Evolutionary conservation across 495 filamentous ascomycete genomes (phyloP), one percentile per base, ranked within the genome.

Genomic region (Tuber indicum): DNA sequence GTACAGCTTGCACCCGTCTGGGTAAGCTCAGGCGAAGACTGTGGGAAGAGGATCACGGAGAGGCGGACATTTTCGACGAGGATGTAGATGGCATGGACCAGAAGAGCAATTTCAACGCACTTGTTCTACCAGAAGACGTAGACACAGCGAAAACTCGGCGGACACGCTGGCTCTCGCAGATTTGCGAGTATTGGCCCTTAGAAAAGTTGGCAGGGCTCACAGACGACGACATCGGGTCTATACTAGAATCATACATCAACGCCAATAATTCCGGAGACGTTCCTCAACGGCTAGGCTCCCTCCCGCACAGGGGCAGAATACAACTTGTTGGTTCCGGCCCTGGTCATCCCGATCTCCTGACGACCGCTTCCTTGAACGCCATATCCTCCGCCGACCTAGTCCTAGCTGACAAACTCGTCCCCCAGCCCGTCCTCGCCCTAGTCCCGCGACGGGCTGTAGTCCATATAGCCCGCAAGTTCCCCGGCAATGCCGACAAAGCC

Each of bases 111-210:
- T 97, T 99, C 85, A 99, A 99, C 83, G 89, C 89, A 74, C 85
- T 98, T 0, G 88, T 98, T 14, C 86, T 86, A 16, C 91, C 93
- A 72, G 88, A 89, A 74, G 93, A 95, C 80, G 84, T 87, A 7
- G 91, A 92, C 71, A 92, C 91, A 3, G 90, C 90, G 12, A 94
- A 92, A 84, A 93, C 88, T 26, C 87, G 96, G 72, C 87, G 96
- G 62, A 94, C 96, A 86, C 90, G 96, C 41, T 99, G 96, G 96
- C 85, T 99, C 4, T 89, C 91, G 26, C 96, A 99, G 83, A 94
- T 99, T 26, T 99, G 96, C 87, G 96, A 99, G 86, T 99, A 99
- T 85, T 99, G 96, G 96, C 94, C 96, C 2, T 87, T 99, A 36
- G 89, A 89, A 70, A 90, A 92, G 26, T 88, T 99, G 3, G 93